Evolutionary conservation across 139 green algal species (phyloP).

Genomic region (Closterium sp.): DNA sequence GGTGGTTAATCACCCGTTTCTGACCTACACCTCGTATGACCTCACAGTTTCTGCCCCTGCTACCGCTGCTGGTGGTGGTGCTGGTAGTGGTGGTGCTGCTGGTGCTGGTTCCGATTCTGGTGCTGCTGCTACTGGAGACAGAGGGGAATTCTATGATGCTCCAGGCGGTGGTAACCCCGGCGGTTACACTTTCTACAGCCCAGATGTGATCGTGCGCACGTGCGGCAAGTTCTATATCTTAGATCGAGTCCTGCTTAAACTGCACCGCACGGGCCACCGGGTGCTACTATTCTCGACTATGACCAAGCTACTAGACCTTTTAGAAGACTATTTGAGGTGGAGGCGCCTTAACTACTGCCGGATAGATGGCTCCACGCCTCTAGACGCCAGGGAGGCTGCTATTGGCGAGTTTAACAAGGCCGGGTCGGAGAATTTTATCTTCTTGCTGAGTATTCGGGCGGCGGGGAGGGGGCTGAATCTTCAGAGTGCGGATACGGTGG

Average conservation of each 20-base stretch:
- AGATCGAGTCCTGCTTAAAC: slow-evolving; percentile 89
- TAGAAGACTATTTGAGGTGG: slow-evolving; percentile 69
- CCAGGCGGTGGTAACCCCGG: background rate
- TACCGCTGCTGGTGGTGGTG: background rate
- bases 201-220: slow-evolving; percentile 23
- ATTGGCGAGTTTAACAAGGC: slow-evolving; percentile 89
- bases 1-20: slow-evolving; percentile 95
- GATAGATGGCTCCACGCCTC: slow-evolving; percentile 83
- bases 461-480: slow-evolving; percentile 92
- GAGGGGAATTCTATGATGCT: background rate
- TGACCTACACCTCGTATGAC: slow-evolving; percentile 61
- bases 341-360: slow-evolving; percentile 84
- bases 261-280: slow-evolving; percentile 64
- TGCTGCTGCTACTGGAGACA: background rate
- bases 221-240: slow-evolving; percentile 70
- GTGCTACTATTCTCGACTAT: slow-evolving; percentile 88
- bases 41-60: background rate
- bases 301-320: slow-evolving; percentile 73
- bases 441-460: slow-evolving; percentile 92
- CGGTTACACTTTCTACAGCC: background rate
- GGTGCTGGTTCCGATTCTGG: background rate
- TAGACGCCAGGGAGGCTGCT: slow-evolving; percentile 76
- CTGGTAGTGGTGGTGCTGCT: background rate
- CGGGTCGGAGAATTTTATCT: slow-evolving; percentile 83
- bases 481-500: slow-evolving; percentile 92